Percentiles rank a stretch among this genome's conserved stretches.
Evolutionary conservation across 768 basidiomycete genomes (phyloP).

Genomic region (Rossbeevera mucosa): DNA sequence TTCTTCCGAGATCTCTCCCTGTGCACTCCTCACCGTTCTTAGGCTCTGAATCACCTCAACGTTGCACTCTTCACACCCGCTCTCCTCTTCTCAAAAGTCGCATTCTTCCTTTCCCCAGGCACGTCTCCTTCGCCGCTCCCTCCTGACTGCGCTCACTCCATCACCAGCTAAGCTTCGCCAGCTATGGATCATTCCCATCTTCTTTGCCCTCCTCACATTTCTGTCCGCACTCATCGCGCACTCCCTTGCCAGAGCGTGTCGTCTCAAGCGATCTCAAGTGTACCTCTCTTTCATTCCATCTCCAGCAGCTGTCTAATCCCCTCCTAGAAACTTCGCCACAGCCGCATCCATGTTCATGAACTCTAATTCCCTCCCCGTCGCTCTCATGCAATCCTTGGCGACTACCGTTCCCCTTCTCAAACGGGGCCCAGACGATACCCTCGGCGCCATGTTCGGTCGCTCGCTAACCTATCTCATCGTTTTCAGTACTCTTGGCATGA

Average conservation of each 20-base stretch:
- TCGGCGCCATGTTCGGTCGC: conserved; percentile 86
- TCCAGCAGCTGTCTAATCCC: not conserved
- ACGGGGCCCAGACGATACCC: conserved; percentile 77
- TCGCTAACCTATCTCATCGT: conserved; percentile 87
- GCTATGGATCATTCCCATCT: conserved; percentile 81
- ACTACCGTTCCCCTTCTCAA: conserved; percentile 76
- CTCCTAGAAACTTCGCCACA: conserved; percentile 64
- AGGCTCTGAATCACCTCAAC: conserved; percentile 80
- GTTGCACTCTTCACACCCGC: conserved; percentile 87
- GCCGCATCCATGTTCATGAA: conserved; percentile 91
- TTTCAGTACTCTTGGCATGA: conserved; percentile 94
- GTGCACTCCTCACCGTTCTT: not conserved
- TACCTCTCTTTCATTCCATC: conserved; percentile 29
- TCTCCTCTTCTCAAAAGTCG: conserved; percentile 91
- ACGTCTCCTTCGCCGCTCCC: conserved; percentile 11
- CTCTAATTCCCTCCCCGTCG: conserved; percentile 92
- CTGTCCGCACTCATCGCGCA: conserved; percentile 70
- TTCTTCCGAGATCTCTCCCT: no score
- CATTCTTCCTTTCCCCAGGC: conserved; percentile 84
- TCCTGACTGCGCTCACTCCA: not conserved
- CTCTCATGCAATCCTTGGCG: conserved; percentile 87
- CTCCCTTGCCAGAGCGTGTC: conserved; percentile 54
- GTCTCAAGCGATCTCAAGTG: conserved; percentile 75
- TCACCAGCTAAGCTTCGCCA: conserved; percentile 65
- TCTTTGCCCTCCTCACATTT: conserved; percentile 73